Conservation (phyloP, 495 filamentous ascomycete species). For the Lasiosphaeriaceae sp. region DNA sequence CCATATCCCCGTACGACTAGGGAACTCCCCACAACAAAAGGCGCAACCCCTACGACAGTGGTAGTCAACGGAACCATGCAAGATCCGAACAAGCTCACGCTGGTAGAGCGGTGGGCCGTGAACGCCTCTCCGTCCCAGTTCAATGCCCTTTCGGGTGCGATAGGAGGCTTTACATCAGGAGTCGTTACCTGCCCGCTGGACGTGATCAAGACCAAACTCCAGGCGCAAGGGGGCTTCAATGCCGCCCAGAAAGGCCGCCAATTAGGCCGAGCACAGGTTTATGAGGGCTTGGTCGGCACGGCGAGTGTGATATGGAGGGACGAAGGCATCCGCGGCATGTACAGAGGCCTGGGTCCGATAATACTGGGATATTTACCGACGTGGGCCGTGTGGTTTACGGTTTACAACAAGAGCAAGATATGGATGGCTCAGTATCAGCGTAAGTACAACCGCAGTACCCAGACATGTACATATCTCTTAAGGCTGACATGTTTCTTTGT, state of each 20-base stretch:
- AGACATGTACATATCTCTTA: not conserved
- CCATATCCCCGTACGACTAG: conserved; percentile 15
- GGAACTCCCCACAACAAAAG: conserved; percentile 4
- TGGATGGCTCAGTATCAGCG: conserved; percentile 63
- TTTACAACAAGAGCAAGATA: conserved; percentile 84
- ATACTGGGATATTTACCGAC: conserved; percentile 93
- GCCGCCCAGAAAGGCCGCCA: conserved; percentile 38
- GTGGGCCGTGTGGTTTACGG: conserved; percentile 95
- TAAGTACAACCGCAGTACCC: conserved; percentile 38
- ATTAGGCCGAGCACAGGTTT: conserved; percentile 54
- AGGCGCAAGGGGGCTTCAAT: conserved; percentile 84
- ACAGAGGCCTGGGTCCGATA: conserved; percentile 90
- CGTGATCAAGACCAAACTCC: conserved; percentile 98
- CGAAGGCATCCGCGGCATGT: conserved; percentile 87
- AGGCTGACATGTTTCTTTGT: conserved; percentile 6
- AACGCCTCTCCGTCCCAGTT: conserved; percentile 47
- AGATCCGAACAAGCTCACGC: conserved; percentile 40
- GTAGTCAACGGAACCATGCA: conserved; percentile 24
- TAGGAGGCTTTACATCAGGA: conserved; percentile 85
- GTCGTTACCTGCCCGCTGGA: conserved; percentile 96
- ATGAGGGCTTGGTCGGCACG: conserved; percentile 82
- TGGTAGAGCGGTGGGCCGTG: conserved; percentile 54
- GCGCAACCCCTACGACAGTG: not conserved
- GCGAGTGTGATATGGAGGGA: conserved; percentile 77
- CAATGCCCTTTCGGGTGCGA: conserved; percentile 72